Conservation (phyloP, 495 filamentous ascomycete genomes). For the Xylaria grammica region DNA sequence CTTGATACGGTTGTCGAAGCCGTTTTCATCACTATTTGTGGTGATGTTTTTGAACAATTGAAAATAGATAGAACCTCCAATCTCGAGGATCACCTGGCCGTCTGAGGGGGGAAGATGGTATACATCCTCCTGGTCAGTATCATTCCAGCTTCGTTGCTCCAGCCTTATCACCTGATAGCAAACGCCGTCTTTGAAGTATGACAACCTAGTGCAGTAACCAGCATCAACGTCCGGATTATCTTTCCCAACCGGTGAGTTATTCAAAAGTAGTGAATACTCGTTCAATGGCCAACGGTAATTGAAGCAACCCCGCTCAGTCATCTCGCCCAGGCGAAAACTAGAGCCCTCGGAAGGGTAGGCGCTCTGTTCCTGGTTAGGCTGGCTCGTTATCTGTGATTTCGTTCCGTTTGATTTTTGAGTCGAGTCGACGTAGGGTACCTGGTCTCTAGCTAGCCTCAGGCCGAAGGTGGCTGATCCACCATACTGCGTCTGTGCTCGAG, state of each 20-base stretch:
- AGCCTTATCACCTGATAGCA: slow-evolving; percentile 2
- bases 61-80: slow-evolving; percentile 2
- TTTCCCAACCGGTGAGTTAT: background rate
- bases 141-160: background rate
- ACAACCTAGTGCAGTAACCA: background rate
- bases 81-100: background rate
- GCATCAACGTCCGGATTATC: background rate
- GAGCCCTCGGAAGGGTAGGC: slow-evolving; percentile 18
- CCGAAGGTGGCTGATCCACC: background rate
- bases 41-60: background rate
- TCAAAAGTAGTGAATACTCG: slow-evolving; percentile 27
- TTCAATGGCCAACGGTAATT: slow-evolving; percentile 33
- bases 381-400: background rate
- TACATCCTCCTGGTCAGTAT: background rate
- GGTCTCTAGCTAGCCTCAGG: background rate
- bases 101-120: background rate
- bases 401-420: background rate
- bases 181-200: background rate
- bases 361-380: background rate
- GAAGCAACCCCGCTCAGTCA: slow-evolving; percentile 30
- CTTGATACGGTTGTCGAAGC: background rate
- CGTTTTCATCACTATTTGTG: background rate
- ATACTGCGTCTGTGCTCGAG: slow-evolving; percentile 24
- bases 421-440: background rate
- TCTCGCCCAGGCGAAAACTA: slow-evolving; percentile 21